phyloP scores from a whole-genome alignment of 768 basidiomycete species.

The Trametes cingulata region DNA sequence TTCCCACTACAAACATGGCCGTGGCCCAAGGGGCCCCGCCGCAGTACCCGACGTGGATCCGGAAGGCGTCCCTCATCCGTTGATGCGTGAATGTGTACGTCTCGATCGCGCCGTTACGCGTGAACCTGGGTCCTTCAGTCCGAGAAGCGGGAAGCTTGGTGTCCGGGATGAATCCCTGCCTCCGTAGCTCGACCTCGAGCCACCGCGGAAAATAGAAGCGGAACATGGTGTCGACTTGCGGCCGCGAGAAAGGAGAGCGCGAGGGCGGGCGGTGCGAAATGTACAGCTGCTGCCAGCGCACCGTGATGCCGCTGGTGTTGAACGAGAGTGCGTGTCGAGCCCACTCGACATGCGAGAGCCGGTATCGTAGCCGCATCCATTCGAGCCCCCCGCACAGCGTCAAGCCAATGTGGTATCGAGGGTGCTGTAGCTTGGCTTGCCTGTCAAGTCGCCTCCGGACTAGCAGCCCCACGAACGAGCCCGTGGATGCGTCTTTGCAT shows the following conservation, averaged over 20 bases:
- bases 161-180: constrained; percentile 9
- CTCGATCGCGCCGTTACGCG: not conserved
- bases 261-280: constrained; percentile 17
- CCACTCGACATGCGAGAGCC: constrained; percentile 13
- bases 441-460: constrained; percentile 7
- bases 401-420: constrained; percentile 16
- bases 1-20: not conserved
- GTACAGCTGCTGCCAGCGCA: constrained; percentile 15
- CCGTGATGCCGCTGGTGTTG: constrained; percentile 4
- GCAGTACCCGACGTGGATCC: constrained; percentile 11
- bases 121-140: not conserved
- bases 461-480: constrained; percentile 16
- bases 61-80: not conserved
- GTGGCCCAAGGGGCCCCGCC: constrained; percentile 3
- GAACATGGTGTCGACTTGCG: not conserved
- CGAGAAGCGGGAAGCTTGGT: not conserved
- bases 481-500: constrained; percentile 7
- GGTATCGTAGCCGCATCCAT: constrained; percentile 15
- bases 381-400: constrained; percentile 3
- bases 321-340: constrained; percentile 12
- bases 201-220: constrained; percentile 14
- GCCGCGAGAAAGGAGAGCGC: not conserved
- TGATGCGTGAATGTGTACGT: constrained; percentile 5
- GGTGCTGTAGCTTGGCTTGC: not conserved
- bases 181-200: constrained; percentile 13